A percentile compares a stretch with the other conserved stretches of the same genome.
Conservation (phyloP, 176 grass and related monocot genomes). For the Paspalum notatum region DNA sequence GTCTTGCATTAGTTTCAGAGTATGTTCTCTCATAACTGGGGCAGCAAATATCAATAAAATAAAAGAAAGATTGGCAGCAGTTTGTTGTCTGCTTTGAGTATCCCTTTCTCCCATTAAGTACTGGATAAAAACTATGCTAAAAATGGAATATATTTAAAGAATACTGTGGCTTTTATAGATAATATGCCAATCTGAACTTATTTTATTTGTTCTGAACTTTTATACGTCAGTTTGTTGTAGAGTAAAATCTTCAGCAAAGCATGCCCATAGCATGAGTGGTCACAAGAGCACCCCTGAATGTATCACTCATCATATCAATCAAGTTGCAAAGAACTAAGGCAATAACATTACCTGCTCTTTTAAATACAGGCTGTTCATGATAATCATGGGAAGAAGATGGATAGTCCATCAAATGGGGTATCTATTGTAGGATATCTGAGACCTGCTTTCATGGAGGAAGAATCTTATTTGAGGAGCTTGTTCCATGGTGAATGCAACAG, state of each 20-base stretch:
- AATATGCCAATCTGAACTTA: conserved; percentile 7
- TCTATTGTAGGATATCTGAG: conserved; percentile 86
- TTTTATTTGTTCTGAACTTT: conserved; percentile 16
- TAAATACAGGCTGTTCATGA: conserved; percentile 58
- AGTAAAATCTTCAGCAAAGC: neutral
- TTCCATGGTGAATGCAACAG: conserved; percentile 52
- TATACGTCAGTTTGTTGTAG: conserved; percentile 16
- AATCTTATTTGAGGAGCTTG: conserved; percentile 83
- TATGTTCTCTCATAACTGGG: neutral
- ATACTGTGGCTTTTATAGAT: neutral
- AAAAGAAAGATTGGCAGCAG: neutral
- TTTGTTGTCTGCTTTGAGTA: conserved; percentile 7
- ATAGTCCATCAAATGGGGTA: conserved; percentile 82
- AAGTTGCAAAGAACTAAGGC: conserved; percentile 1
- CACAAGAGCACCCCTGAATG: conserved; percentile 8
- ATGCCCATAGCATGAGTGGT: conserved; percentile 20
- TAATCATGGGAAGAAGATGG: conserved; percentile 57
- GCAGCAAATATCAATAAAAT: neutral
- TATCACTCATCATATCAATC: neutral
- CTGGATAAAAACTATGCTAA: neutral
- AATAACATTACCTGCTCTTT: conserved; percentile 33
- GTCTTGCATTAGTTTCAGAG: neutral
- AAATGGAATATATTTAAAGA: conserved; percentile 15
- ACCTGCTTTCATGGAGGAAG: conserved; percentile 83
- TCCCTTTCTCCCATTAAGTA: conserved; percentile 1